Evolutionary conservation across 306 rosid species (phyloP).

Genomic region (Abrus precatorius): DNA sequence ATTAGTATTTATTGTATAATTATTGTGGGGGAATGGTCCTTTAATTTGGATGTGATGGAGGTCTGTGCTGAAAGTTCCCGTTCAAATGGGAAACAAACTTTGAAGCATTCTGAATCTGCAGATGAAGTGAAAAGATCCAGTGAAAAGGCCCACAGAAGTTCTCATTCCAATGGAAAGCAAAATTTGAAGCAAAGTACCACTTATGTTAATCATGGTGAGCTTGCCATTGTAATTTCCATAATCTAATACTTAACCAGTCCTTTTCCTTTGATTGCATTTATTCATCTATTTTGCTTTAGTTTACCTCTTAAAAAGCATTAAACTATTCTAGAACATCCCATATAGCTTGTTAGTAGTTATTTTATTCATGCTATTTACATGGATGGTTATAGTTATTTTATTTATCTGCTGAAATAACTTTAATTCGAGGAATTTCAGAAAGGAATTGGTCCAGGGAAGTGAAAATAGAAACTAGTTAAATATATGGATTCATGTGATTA

Average conservation of each 20-base stretch:
- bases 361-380: constrained; percentile 9
- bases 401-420: background rate
- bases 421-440: constrained; percentile 9
- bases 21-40: constrained; percentile 48
- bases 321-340: background rate
- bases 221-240: constrained; percentile 21
- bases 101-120: constrained; percentile 61
- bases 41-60: constrained; percentile 69
- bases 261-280: constrained; percentile 7
- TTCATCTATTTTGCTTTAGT: constrained; percentile 10
- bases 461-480: constrained; percentile 10
- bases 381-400: constrained; percentile 5
- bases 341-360: constrained; percentile 31
- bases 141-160: constrained; percentile 51
- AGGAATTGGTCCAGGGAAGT: constrained; percentile 13
- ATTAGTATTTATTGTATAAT: constrained; percentile 32
- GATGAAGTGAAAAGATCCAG: constrained; percentile 60
- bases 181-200: constrained; percentile 61
- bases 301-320: constrained; percentile 1
- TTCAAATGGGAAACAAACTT: constrained; percentile 63
- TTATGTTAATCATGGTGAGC: constrained; percentile 85
- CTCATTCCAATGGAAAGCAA: constrained; percentile 53
- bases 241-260: constrained; percentile 5
- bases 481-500: background rate
- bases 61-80: constrained; percentile 60